These are phyloP conservation scores for Lentithecium fluviatile DNA, from an alignment of 495 filamentous ascomycete genomes.

Conservation along the genomic window DNA sequence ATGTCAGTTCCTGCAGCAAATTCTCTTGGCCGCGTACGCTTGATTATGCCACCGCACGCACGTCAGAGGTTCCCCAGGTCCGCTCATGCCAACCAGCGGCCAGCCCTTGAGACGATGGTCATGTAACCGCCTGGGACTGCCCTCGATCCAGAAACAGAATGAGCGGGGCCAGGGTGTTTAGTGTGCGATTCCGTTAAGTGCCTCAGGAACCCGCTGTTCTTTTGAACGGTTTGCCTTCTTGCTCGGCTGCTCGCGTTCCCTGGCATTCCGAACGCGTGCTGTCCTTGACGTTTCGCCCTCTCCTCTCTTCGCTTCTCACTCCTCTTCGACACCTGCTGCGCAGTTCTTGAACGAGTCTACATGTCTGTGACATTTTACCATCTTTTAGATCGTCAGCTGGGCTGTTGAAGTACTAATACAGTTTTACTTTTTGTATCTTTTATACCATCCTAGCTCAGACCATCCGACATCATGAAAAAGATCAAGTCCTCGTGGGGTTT, in stretches of 20 bases:
- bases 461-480: slow-evolving; percentile 26
- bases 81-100: slow-evolving; percentile 1
- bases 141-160: slow-evolving; percentile 18
- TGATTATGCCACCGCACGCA: slow-evolving; percentile 13
- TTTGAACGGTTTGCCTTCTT: slow-evolving; percentile 30
- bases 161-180: slow-evolving; percentile 1
- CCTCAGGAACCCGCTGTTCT: slow-evolving; percentile 13
- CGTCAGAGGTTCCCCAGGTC: slow-evolving; percentile 23
- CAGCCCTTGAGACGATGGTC: slow-evolving; percentile 14
- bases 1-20: no score
- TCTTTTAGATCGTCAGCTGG: slow-evolving; percentile 32
- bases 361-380: slow-evolving; percentile 29
- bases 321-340: slow-evolving; percentile 29
- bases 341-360: slow-evolving; percentile 32
- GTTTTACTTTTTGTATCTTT: not conserved
- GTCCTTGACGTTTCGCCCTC: slow-evolving; percentile 9
- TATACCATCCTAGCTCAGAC: not conserved
- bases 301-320: slow-evolving; percentile 1
- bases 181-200: slow-evolving; percentile 17
- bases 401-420: slow-evolving; percentile 26
- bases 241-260: slow-evolving; percentile 17
- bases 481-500: slow-evolving; percentile 18
- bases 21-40: not conserved
- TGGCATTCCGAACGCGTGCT: slow-evolving; percentile 19
- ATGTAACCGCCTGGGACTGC: slow-evolving; percentile 13